Percentiles rank a stretch among this genome's conserved stretches.
These are phyloP conservation scores for Hypoxylon sp. DNA, from an alignment of 2,329 filamentous ascomycete genomes.

Conservation along the genomic window DNA sequence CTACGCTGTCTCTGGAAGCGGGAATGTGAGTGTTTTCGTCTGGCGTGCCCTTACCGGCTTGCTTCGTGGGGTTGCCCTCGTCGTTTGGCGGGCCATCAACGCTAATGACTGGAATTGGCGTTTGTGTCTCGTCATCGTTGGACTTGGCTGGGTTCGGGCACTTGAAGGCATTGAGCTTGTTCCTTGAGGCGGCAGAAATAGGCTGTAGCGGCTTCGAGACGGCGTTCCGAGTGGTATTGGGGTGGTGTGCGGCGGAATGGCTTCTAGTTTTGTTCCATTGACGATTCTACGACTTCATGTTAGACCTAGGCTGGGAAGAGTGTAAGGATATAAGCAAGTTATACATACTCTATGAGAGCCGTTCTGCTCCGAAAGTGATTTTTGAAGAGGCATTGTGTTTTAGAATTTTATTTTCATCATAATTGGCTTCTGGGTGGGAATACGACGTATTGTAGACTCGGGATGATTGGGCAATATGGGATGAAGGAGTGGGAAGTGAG, in stretches of 20 bases:
- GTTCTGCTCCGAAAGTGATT: slow-evolving; percentile 52
- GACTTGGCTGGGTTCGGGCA: slow-evolving; percentile 50
- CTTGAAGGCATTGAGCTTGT: slow-evolving; percentile 65
- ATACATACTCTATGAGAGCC: slow-evolving; percentile 43
- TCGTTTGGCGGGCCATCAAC: slow-evolving; percentile 6
- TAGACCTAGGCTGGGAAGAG: neutral
- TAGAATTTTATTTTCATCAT: slow-evolving; percentile 33
- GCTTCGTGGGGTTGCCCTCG: neutral
- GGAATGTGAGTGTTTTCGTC: slow-evolving; percentile 27
- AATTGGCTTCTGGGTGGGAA: slow-evolving; percentile 10
- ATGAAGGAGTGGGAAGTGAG: neutral
- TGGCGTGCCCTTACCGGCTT: slow-evolving; percentile 21
- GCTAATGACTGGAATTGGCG: neutral
- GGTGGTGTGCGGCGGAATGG: slow-evolving; percentile 53
- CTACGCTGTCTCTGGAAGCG: slow-evolving; percentile 43
- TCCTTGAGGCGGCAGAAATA: slow-evolving; percentile 66
- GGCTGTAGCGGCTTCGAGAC: slow-evolving; percentile 52
- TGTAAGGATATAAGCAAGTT: neutral
- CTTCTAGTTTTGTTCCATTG: slow-evolving; percentile 64
- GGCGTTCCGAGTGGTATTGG: slow-evolving; percentile 38
- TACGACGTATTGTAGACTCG: neutral
- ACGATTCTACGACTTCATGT: slow-evolving; percentile 35
- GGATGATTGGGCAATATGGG: neutral
- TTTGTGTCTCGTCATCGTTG: slow-evolving; percentile 33
- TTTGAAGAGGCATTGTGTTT: slow-evolving; percentile 50